Base-by-base conservation (phyloP, 805 yeast species). In the Cyberlindnera maritima region DNA sequence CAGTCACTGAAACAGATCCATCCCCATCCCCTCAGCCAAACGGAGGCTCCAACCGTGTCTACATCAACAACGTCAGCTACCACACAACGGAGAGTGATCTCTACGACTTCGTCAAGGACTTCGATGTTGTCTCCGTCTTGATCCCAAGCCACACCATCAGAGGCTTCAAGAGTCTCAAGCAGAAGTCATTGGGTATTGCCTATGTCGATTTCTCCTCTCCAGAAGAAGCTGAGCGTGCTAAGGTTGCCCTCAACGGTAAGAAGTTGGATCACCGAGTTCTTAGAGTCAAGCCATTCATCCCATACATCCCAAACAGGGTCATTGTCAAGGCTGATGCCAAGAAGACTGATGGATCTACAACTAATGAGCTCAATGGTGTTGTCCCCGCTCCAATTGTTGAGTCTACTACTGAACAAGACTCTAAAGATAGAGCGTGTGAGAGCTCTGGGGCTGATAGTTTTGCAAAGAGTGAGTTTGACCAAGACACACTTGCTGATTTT, bases 181-280 rank as follows among this genome's bases (percentile, higher is more conserved):
- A 69, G 39, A 70, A 64, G 51, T 77, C 81, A 2, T 64, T 79
- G 53, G 92, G 94, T 3, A 75, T 79, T 58, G 97, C 95, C 13
- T 91, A 87, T 67, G 85, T 89, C 48, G 94, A 89, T 57, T 92
- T 83, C 61, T 83, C 75, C 57, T 74, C 71, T 44, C 76, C 74
- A 49, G 89, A 79, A 44, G 73, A 74, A 34, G 96, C 91, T 43
- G 67, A 70, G 58, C 62, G 68, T 57, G 96, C 90, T 3, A 75
- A 88, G 52, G 79, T 73, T 20, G 74, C 75, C 47, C 76, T 84
- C 61, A 75, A 86, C 58, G 92, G 89, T 39, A 72, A 72, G 56
- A 76, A 74, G 36, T 69, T 84, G 43, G 66, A 70, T 46, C 70
- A 69, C 19, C 67, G 81, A 38, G 60, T 62, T 2, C 52, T 79